These are phyloP conservation scores for Laetiporus sulphureus DNA, from an alignment of 1,284 basidiomycete genomes.

Conservation along the genomic window DNA sequence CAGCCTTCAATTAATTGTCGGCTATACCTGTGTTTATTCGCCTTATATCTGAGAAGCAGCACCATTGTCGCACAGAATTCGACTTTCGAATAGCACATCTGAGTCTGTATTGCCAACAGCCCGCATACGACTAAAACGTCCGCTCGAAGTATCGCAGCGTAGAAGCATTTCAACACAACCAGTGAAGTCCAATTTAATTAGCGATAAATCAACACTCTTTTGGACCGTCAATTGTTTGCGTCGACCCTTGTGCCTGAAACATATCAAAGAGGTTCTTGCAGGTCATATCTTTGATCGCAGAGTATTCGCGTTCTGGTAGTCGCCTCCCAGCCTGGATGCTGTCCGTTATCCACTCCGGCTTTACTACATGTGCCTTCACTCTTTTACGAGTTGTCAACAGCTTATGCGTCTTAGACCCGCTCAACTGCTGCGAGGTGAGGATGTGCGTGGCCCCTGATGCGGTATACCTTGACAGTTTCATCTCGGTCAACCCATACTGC, in stretches of 20 bases:
- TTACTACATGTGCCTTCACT: slow-evolving; percentile 48
- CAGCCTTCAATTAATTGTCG: no score
- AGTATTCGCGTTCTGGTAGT: slow-evolving; percentile 49
- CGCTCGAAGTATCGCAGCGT: no score
- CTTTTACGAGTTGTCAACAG: slow-evolving; percentile 43
- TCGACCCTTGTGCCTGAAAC: slow-evolving; percentile 10
- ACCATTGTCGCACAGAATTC: no score
- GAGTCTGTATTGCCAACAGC: no score
- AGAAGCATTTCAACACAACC: not conserved
- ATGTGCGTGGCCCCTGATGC: slow-evolving; percentile 64
- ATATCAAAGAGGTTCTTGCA: slow-evolving; percentile 24
- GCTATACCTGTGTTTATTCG: no score
- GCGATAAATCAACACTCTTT: no score
- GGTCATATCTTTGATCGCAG: slow-evolving; percentile 33
- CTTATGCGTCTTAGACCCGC: slow-evolving; percentile 57
- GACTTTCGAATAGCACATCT: no score
- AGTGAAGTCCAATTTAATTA: no score
- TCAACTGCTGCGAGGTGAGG: slow-evolving; percentile 60
- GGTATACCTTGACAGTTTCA: slow-evolving; percentile 42
- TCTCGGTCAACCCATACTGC: no score
- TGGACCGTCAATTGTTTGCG: no score
- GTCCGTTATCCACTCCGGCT: slow-evolving; percentile 67
- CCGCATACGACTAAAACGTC: no score
- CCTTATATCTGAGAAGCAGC: no score
- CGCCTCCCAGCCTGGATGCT: slow-evolving; percentile 52